Base-by-base conservation (phyloP, 192 early-diverging fungal species). In the Podila minutissima region DNA sequence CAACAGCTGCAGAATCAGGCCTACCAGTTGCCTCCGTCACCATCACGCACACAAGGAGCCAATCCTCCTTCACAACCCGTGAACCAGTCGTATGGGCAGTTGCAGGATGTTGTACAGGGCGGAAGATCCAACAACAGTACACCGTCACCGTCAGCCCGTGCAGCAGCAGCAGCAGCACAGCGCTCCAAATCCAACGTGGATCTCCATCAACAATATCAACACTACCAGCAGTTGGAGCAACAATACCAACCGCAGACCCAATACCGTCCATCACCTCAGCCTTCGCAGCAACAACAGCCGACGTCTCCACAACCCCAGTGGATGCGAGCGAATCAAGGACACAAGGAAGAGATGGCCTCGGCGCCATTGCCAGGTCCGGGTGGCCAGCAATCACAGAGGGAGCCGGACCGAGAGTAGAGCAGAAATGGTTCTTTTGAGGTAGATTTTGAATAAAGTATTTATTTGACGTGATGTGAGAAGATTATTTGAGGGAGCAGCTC, bases 241-340 rank as follows among this genome's bases (percentile, higher is more conserved):
- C 22, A 24, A 35, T 33, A 61, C 31, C 68, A 51, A 55, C 75
- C 22, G 59, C 78, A 58, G 28, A 66, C 26, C 26, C 82, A 76
- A 37, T 62, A 64, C 33, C 65, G 46, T 32, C 62, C 74, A 59
- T 58, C 61, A n/a, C 55, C 55, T 29, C 71, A 67, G 29, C 72
- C 75, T 41, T 59, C 65, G 11, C 67, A 63, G 24, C 41, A 67
- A 46, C 68, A 62, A 24, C 59, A 38, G 51, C 57, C 41, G 9
- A 26, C 53, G 31, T 55, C 53, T 12, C 53, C 53, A 55, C 53
- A n/a, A 26, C 53, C 53, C 19, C 41, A 64, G 35, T 37, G 48
- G 51, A 28, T 60, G 20, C 46, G 49, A 74, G 3, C 53, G 12
- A 69, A 67, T 22, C 59, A 35, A 32, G 63, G 49, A 31, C 38